Evolutionary conservation across 176 grass and related monocot species (phyloP).

Genomic region (Carex parvula): DNA sequence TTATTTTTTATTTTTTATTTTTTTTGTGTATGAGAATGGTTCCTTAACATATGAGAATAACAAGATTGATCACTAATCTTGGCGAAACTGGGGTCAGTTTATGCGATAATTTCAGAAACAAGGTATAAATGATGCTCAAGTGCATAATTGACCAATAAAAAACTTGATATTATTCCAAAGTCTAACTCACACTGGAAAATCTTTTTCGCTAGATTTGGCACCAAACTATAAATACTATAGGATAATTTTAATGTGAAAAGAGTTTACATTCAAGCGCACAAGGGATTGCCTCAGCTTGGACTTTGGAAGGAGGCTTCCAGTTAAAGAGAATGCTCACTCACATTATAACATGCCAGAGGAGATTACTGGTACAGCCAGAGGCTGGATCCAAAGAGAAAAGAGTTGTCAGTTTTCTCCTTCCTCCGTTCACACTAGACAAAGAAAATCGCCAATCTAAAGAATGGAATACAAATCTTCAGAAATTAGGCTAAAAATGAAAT

Average conservation of each 20-base stretch:
- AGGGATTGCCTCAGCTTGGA: conserved; percentile 27
- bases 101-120: conserved; percentile 10
- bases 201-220: conserved; percentile 15
- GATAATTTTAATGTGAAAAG: background rate
- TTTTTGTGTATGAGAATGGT: background rate
- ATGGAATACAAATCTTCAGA: too few relatives aligned
- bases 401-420: too few relatives aligned
- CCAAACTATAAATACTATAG: background rate
- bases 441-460: too few relatives aligned
- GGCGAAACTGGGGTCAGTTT: background rate
- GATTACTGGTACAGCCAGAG: too few relatives aligned
- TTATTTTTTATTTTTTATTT: too few relatives aligned
- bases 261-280: conserved; percentile 20
- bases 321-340: background rate
- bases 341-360: too few relatives aligned
- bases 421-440: too few relatives aligned
- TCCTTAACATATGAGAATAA: background rate
- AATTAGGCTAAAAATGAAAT: too few relatives aligned
- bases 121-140: background rate
- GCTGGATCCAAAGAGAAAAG: too few relatives aligned
- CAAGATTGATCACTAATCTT: background rate
- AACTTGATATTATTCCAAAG: background rate
- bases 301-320: conserved; percentile 30
- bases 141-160: background rate
- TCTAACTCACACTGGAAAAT: background rate